Base-by-base conservation (phyloP, 495 filamentous ascomycete species). In the Aspergillus incahuasiensis region DNA sequence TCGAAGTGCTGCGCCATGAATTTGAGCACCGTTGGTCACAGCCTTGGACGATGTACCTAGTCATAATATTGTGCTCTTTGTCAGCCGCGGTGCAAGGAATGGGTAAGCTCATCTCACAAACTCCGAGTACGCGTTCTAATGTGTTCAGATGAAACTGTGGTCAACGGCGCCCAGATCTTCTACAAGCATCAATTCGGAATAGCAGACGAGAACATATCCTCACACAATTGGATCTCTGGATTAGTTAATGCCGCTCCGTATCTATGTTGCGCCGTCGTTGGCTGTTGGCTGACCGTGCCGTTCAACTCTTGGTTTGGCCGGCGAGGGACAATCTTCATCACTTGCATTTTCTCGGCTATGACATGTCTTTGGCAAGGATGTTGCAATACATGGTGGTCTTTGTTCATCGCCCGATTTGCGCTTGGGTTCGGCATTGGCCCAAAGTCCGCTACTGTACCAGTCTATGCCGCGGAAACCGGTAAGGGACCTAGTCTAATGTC, bases 241-340 rank as follows among this genome's bases (percentile, higher is more conserved):
- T 77, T 95, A 30, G 72, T 84, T 30, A 66, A 66, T 55, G 74
- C 76, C 18, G 77, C 77, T 1, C 91, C 90, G 0, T 92, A 94
- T 61, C 78, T 92, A 9, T 85, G 84, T 69, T 92, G 84, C 59
- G 88, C 90, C 18, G 66, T 91, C 39, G 66, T 89, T 42, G 86
- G 88, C 16, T 94, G 87, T 74, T 95, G 90, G 90, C 76, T 91
- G 39, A 91, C 88, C 2, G 84, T 85, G 18, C 89, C 89, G 0
- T 80, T 90, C 66, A 95, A 96, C 68, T 82, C 85, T 56, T 77
- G 69, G 53, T 87, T 92, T 58, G 91, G 90, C 20, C 85, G 91
- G 49, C 83, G 90, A 2, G 88, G 90, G 7, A 92, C 90, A 12
- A 88, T 95, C 48, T 92, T 95, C 67, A 72, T 94, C 42, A 83